These are phyloP conservation scores for Triglochin maritima DNA, from an alignment of 106 monocot species.

Conservation along the genomic window DNA sequence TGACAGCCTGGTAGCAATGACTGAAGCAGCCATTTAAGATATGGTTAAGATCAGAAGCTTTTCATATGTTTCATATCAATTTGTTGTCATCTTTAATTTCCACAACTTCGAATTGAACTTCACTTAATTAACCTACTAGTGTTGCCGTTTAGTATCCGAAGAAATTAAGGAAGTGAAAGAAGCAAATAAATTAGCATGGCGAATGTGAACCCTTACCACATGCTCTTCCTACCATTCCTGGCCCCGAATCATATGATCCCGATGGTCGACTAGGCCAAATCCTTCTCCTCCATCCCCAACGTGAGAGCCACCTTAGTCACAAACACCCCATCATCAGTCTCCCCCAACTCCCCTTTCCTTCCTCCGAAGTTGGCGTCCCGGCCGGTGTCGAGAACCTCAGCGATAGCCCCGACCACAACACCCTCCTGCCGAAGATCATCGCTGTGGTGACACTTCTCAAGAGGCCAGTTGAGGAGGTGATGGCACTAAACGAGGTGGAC, in stretches of 20 bases:
- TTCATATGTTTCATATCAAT: no score
- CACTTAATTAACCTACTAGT: no score
- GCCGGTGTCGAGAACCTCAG: background rate
- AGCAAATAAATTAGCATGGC: no score
- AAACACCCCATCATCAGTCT: conserved; percentile 22
- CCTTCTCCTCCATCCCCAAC: background rate
- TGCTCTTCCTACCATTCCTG: conserved; percentile 13
- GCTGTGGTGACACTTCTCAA: background rate
- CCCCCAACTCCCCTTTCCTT: conserved; percentile 21
- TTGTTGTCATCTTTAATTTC: no score
- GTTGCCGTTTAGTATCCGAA: no score
- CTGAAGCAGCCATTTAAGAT: no score
- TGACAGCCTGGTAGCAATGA: no score
- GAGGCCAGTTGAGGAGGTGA: background rate
- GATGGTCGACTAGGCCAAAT: conserved; percentile 6
- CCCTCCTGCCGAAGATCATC: background rate
- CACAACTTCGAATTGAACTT: no score
- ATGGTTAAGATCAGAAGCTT: no score
- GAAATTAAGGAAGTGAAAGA: no score
- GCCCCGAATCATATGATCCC: conserved; percentile 10
- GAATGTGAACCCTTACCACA: background rate
- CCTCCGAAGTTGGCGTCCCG: background rate
- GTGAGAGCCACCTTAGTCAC: conserved; percentile 29
- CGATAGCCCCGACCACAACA: background rate
- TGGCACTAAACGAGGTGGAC: no score